These are phyloP conservation scores for Pseudogymnoascus sp. DNA, from an alignment of 2,329 filamentous ascomycete genomes.

Conservation along the genomic window DNA sequence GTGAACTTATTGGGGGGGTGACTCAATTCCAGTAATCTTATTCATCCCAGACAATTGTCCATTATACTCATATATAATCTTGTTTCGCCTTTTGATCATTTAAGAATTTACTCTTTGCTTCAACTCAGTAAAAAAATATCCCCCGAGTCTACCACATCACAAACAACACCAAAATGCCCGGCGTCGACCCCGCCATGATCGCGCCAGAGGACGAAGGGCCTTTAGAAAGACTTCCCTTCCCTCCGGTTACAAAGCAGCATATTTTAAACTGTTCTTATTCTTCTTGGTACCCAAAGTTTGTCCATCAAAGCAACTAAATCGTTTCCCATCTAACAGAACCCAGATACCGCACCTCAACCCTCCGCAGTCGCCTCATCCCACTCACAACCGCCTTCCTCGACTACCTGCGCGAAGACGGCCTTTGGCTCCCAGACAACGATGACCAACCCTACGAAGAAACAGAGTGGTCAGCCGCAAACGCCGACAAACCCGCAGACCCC, in stretches of 20 bases:
- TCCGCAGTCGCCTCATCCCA: conserved; percentile 78
- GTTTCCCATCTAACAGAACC: conserved; percentile 2
- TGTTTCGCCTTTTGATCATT: background rate
- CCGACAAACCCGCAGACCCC: conserved; percentile 33
- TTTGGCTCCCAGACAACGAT: conserved; percentile 64
- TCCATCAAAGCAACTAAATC: background rate
- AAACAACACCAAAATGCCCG: background rate
- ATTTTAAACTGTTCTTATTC: conserved; percentile 94
- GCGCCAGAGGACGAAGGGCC: conserved; percentile 16
- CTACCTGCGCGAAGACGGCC: conserved; percentile 88
- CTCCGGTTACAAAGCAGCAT: conserved; percentile 74
- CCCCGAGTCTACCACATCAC: background rate
- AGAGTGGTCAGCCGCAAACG: conserved; percentile 34
- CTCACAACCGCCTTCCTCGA: conserved; percentile 66
- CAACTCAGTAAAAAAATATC: background rate
- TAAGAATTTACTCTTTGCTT: background rate
- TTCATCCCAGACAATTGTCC: background rate
- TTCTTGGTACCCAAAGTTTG: conserved; percentile 72
- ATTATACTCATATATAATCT: background rate
- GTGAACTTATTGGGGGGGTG: background rate
- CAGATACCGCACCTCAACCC: conserved; percentile 69
- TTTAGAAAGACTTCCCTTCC: conserved; percentile 53
- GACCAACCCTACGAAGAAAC: conserved; percentile 21
- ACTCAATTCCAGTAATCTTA: conserved; percentile 5
- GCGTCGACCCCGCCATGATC: conserved; percentile 1